Evolutionary conservation across 164 flowering plant genomes (phyloP).

Genomic region (Vitis cinerea): DNA sequence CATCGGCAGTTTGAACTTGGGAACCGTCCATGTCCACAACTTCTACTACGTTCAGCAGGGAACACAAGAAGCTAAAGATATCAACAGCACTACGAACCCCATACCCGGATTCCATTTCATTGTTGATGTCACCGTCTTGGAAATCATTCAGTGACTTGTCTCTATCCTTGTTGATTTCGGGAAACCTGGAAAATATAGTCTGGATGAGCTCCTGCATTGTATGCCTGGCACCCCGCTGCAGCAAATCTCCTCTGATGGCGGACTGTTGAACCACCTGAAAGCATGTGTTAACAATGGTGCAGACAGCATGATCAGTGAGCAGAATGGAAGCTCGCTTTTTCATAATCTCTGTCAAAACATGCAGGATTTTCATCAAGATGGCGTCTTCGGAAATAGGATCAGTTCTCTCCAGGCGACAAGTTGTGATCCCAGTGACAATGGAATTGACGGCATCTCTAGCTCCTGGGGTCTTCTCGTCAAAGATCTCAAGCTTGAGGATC

Average conservation of each 20-base stretch:
- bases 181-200: constrained; percentile 53
- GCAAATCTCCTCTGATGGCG: constrained; percentile 57
- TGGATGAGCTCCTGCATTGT: constrained; percentile 83
- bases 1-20: constrained; percentile 44
- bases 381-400: constrained; percentile 48
- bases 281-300: constrained; percentile 71
- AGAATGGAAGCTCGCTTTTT: constrained; percentile 47
- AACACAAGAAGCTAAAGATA: constrained; percentile 80
- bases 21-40: constrained; percentile 54
- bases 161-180: constrained; percentile 48
- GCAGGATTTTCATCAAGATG: constrained; percentile 65
- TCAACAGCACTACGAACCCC: constrained; percentile 64
- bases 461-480: constrained; percentile 70
- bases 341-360: constrained; percentile 53
- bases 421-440: constrained; percentile 50
- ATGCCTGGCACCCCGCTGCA: constrained; percentile 66
- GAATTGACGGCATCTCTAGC: constrained; percentile 58
- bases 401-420: constrained; percentile 67
- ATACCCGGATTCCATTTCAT: constrained; percentile 40
- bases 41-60: constrained; percentile 65
- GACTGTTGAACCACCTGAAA: constrained; percentile 79
- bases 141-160: constrained; percentile 48
- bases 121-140: constrained; percentile 37
- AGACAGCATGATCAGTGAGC: constrained; percentile 64
- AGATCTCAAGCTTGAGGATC: constrained; percentile 60